phyloP scores from a whole-genome alignment of 2,329 filamentous ascomycete species.

The Didymellaceae sp. region DNA sequence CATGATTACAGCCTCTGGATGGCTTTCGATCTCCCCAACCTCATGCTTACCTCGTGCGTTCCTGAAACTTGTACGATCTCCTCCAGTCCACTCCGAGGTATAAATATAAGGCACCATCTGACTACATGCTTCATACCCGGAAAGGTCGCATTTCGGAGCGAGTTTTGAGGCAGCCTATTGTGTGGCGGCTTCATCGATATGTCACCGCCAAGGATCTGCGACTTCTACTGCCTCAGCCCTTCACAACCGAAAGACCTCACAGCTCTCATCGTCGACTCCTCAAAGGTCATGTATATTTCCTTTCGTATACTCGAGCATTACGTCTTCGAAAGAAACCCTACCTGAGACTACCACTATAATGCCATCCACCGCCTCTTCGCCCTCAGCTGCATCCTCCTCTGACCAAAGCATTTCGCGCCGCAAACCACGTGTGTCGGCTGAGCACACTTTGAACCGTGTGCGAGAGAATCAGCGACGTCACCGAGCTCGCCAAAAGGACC shows the following conservation, averaged over 20 bases:
- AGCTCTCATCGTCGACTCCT: background rate
- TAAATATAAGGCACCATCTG: background rate
- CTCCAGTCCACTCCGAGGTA: no score
- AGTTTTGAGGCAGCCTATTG: background rate
- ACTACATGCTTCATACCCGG: no score
- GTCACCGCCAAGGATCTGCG: constrained; percentile 27
- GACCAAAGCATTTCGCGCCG: constrained; percentile 19
- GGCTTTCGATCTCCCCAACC: no score
- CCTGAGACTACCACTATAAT: constrained; percentile 4
- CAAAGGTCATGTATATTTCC: background rate
- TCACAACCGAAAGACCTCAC: background rate
- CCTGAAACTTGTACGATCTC: no score
- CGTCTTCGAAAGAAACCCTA: background rate
- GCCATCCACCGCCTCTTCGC: constrained; percentile 11
- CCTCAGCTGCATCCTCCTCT: constrained; percentile 18
- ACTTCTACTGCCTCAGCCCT: constrained; percentile 22
- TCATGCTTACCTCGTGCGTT: no score
- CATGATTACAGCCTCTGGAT: no score
- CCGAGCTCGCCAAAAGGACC: constrained; percentile 53
- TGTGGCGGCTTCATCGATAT: background rate
- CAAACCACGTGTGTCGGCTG: constrained; percentile 38
- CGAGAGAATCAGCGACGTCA: constrained; percentile 62
- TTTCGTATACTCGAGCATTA: no score
- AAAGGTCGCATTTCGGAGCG: no score
- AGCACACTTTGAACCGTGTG: constrained; percentile 51